These are phyloP conservation scores for Cenchrus americanus DNA, from an alignment of 176 grass and related monocot species.

Conservation along the genomic window DNA sequence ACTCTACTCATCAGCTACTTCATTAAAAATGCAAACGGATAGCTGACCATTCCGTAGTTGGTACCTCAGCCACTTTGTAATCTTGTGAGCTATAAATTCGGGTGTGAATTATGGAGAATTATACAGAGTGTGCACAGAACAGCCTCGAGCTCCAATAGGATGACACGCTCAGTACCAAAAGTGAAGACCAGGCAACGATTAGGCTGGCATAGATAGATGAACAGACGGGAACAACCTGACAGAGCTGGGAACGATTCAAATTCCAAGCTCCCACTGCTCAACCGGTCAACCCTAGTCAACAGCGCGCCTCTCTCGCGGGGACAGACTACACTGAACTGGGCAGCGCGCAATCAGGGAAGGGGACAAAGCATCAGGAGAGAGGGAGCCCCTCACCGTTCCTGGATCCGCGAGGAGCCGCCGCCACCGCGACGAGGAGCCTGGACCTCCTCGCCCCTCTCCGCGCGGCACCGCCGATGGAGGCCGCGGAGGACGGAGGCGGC, in stretches of 20 bases:
- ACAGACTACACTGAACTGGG: not conserved
- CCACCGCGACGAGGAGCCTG: conserved; percentile 41
- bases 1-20: not conserved
- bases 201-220: not conserved
- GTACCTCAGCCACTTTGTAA: not conserved
- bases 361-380: not conserved
- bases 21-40: not conserved
- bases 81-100: not conserved
- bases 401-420: conserved; percentile 39
- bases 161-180: not conserved
- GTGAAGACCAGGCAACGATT: not conserved
- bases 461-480: not conserved
- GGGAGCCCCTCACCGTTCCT: conserved; percentile 44
- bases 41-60: not conserved
- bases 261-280: not conserved
- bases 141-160: not conserved
- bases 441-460: conserved; percentile 29
- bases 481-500: not conserved
- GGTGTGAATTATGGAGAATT: not conserved
- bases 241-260: not conserved
- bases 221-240: not conserved
- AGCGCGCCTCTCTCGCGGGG: not conserved
- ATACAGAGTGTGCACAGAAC: not conserved
- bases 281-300: conserved; percentile 25
- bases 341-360: not conserved